Base-by-base conservation (phyloP, 805 yeast species). In the Saccharomycopsis sp. region DNA sequence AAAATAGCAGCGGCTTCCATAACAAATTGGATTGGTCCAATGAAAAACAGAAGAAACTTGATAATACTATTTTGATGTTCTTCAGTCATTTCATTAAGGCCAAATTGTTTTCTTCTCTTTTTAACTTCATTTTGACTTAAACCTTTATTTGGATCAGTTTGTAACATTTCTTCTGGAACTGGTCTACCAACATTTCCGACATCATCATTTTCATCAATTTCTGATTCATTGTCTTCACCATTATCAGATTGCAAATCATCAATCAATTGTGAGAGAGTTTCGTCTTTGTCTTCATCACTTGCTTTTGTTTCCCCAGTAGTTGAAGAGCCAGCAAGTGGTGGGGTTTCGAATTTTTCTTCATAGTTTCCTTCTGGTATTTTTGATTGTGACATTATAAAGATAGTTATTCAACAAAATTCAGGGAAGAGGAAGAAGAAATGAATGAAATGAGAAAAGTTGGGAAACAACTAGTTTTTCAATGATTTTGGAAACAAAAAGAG, bases 1-100 rank as follows among this genome's bases (percentile, higher is more conserved):
- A 85, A 70, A 51, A 85, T 74, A 55, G 95, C 95, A 58, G 95
- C 95, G 59, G 89, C 94, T 70, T 85, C 95, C 95, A 85, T 85
- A 60, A 85, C 95, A 78, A 86, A 85, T 70, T 86, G 95, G 62
- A 85, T 85, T 53, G 95, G 95, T 68, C 95, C 95, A 51, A 85
- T 80, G 65, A 85, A 85, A 74, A 84, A 85, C 80, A 74, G 72
- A 57, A 79, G 58, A 63, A 86, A 84, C 72, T 85, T 85, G 52
- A 84, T 66, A 47, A 84, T 51, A 64, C 81, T 51, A 69, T 79
- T 82, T 68, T 84, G 94, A 54, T 73, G 66, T 61, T 85, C 94
- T 68, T 85, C 95, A 52, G 83, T 76, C 94, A 85, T 82, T 68
- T 82, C 87, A 66, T 85, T 85, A 50, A 75, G 67, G 72, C 95